These are phyloP conservation scores for Mortierella hygrophila DNA, from an alignment of 192 early-diverging fungal species.

Conservation along the genomic window DNA sequence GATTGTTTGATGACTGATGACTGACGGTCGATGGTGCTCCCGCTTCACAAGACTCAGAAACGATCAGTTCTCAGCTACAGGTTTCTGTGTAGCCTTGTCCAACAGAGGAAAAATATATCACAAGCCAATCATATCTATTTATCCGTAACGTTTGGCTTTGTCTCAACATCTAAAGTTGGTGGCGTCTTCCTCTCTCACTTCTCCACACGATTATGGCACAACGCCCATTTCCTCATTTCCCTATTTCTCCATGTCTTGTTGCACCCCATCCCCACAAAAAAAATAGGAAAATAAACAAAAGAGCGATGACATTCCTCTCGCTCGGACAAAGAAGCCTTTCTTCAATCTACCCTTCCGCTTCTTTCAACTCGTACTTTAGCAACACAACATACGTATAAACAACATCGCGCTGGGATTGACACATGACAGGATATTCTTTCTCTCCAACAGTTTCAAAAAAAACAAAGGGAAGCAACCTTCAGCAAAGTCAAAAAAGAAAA, in stretches of 20 bases:
- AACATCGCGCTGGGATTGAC: neutral
- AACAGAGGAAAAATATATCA: neutral
- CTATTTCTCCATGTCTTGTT: no score
- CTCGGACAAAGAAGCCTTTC: neutral
- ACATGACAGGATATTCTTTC: neutral
- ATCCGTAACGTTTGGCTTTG: neutral
- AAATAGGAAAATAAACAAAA: neutral
- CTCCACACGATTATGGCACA: neutral
- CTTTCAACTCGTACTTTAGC: neutral
- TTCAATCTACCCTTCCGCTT: neutral
- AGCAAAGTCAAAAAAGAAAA: neutral
- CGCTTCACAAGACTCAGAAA: neutral
- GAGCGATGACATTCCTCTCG: neutral
- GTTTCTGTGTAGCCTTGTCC: neutral
- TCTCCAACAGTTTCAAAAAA: neutral
- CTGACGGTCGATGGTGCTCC: no score
- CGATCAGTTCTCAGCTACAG: neutral
- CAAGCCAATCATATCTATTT: neutral
- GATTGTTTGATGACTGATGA: no score
- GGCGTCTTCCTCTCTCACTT: neutral
- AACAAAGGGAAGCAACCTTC: neutral
- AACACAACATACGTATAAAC: neutral
- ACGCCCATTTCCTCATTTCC: no score
- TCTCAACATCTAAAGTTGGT: neutral
- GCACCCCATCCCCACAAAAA: neutral